Evolutionary conservation across 441 rosid species (phyloP), one percentile per base, ranked within the genome.

Genomic region (Kokia cookei): DNA sequence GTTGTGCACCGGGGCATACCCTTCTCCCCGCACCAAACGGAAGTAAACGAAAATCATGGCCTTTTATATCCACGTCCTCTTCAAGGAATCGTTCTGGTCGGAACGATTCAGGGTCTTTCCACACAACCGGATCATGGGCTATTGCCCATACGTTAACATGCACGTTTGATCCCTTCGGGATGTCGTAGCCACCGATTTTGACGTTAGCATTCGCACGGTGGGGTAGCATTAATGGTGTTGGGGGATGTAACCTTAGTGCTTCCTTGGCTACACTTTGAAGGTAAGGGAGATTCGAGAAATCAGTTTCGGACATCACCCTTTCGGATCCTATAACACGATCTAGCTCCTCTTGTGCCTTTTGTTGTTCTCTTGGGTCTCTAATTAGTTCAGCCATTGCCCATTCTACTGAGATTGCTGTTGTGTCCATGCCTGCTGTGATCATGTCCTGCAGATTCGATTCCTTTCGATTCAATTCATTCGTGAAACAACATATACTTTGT

Each of bases 351-450:
- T 94, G 98, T 13, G 86, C 97, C 78, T 91, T 92, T 26, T 91
- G 91, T 71, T 94, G 98, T 10, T 88, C 97, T 71, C 91, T 82
- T 1, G 98, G 97, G 74, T 88, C 88, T 86, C 77, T 91, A 66
- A 92, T 79, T 53, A 94, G 82, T 79, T 94, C 97, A 0, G 95
- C 98, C 98, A 94, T 90, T 22, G 82, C 88, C 95, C 98, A 94
- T 51, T 94, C 97, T 1, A 79, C 93, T 3, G 94, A 77, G 53
- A 92, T 94, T 12, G 95, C 91, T 26, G 97, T 84, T 4, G 98
- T 94, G 83, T 94, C 98, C 98, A 87, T 94, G 47, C 98, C 97
- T 0, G 98, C 97, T 0, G 97, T 90, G 75, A 94, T 91, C 98
- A 92, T 94, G 78, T 94, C 97, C 97, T 92, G 84, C 83, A 76